phyloP scores from a whole-genome alignment of 2,329 filamentous ascomycete species.

The Bipolaris sorokiniana region DNA sequence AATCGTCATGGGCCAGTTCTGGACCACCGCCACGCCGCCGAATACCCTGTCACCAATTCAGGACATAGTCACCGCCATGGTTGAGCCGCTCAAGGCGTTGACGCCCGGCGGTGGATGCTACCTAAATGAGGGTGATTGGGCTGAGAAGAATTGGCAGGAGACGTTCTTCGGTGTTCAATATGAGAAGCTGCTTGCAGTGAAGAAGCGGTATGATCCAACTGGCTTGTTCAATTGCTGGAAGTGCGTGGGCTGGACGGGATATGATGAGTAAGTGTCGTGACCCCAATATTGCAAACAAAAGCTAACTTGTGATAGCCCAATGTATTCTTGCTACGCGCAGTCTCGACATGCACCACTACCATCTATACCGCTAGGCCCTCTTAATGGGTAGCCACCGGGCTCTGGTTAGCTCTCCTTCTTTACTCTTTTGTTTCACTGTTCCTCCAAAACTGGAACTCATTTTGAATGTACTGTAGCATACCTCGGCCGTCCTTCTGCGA shows the following conservation, averaged over 20 bases:
- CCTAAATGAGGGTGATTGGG: constrained; percentile 47
- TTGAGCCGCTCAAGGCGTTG: constrained; percentile 42
- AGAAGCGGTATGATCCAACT: constrained; percentile 40
- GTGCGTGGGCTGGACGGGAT: constrained; percentile 46
- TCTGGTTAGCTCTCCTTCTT: not conserved
- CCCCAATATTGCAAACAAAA: not conserved
- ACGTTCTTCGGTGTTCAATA: constrained; percentile 47
- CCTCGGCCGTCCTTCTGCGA: not conserved
- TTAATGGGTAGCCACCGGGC: constrained; percentile 1
- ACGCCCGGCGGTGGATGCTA: constrained; percentile 47
- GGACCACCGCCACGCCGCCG: constrained; percentile 31
- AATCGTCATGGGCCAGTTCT: constrained; percentile 42
- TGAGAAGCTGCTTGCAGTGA: constrained; percentile 31
- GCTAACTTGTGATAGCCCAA: constrained; percentile 27
- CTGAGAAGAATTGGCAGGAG: constrained; percentile 43
- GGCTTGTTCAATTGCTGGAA: constrained; percentile 48
- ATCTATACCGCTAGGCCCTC: constrained; percentile 30
- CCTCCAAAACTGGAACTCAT: not conserved
- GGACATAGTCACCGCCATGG: constrained; percentile 37
- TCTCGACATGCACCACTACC: constrained; percentile 27
- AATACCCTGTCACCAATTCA: constrained; percentile 34
- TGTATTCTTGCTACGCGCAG: constrained; percentile 42
- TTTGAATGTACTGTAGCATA: not conserved
- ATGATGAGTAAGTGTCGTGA: constrained; percentile 37
- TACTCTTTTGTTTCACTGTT: not conserved